Base-by-base conservation (phyloP, 768 basidiomycete species). In the Hericium alpestre region DNA sequence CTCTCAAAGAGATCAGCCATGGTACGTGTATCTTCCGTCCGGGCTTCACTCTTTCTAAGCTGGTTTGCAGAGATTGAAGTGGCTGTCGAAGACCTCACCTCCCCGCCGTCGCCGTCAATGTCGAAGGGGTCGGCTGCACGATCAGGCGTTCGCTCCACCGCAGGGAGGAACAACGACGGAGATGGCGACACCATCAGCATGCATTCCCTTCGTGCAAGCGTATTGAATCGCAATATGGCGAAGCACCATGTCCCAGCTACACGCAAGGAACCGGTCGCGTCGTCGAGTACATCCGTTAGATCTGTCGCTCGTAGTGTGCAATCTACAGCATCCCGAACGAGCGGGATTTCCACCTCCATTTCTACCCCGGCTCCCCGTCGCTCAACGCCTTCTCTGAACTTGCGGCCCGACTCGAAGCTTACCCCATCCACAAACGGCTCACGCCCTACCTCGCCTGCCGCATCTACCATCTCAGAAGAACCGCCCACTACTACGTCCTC, bases 1-100 rank as follows among this genome's bases (percentile, higher is more conserved):
- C 87, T 0, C 67, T 94, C 55, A 86, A 91, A 67, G 95, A 97
- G 65, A 91, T 98, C 41, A 79, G 82, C 43, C 81, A 87, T 64
- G 79, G 91, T 90, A 60, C 63, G 87, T 55, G 9, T 38, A 53
- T 50, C 38, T 53, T 39, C 41, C 38, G 59, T 38, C 59, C 18
- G 41, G 22, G 47, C 39, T 32, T 39, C 9, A 22, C 52, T 43
- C 15, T 39, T 38, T 38, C 18, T 56, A 56, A 39, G 54, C 52
- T 52, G 16, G 32, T 50, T 38, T 53, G 3, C 63, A 92, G 92
- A 88, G 66, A 80, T 94, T 54, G 90, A 94, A 66, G 81, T 93
- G 11, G 75, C 85, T 0, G 71, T 83, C 6, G 86, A 89, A 51
- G 91, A 93, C 56, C 81, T 65, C 84, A 40, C 76, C 74, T 52